phyloP scores from a whole-genome alignment of 192 early-diverging fungal species.

The Backusella liffmaniae region DNA sequence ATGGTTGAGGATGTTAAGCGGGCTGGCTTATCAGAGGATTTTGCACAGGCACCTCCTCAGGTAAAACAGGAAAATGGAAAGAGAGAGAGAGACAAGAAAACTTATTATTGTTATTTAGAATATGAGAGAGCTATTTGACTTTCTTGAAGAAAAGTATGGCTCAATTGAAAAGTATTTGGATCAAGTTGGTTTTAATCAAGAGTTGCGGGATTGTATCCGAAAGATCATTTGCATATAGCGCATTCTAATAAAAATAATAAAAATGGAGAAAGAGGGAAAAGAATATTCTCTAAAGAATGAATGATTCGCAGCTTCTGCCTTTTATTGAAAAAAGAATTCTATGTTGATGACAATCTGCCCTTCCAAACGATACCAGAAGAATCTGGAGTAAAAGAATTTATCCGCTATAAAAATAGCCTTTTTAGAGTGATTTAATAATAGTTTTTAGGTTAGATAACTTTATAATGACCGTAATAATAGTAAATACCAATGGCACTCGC shows the following conservation, averaged over 20 bases:
- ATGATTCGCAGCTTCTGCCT: neutral
- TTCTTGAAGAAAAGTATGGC: slow-evolving; percentile 23
- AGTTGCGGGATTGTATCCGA: slow-evolving; percentile 20
- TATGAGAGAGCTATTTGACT: slow-evolving; percentile 27
- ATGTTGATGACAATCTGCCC: neutral
- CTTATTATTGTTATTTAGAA: slow-evolving; percentile 1
- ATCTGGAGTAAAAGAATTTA: neutral
- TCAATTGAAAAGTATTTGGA: slow-evolving; percentile 17
- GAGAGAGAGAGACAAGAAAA: neutral
- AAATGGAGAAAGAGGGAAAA: neutral
- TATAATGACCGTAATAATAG: neutral
- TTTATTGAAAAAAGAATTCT: neutral
- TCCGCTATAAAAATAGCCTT: neutral
- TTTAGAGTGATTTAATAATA: too few species aligned
- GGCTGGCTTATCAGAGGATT: slow-evolving; percentile 50
- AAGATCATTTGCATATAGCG: slow-evolving; percentile 23
- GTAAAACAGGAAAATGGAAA: slow-evolving; percentile 32
- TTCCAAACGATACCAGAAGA: neutral
- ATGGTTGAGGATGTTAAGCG: slow-evolving; percentile 55
- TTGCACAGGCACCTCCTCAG: slow-evolving; percentile 50
- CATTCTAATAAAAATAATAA: neutral
- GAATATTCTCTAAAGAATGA: neutral
- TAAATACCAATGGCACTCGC: neutral
- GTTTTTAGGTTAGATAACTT: neutral
- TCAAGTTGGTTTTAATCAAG: slow-evolving; percentile 20